Evolutionary conservation across 2,329 filamentous ascomycete species (phyloP).

Genomic region (Penicillium vulpinum): DNA sequence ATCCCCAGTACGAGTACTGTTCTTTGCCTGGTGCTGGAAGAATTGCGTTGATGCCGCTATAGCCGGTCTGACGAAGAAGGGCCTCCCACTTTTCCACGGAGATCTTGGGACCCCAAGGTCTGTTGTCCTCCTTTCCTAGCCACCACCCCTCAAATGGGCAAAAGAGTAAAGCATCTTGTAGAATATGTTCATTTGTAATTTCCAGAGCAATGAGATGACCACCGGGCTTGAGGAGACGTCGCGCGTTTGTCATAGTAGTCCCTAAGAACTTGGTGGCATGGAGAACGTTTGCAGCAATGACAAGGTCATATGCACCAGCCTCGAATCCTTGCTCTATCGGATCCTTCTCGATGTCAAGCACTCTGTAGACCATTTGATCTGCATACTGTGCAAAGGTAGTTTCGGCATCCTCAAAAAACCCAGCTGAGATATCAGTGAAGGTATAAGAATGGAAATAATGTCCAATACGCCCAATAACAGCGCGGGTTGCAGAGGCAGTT

Average conservation of each 20-base stretch:
- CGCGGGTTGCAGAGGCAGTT: not conserved
- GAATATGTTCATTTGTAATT: too few relatives aligned
- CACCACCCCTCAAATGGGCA: not conserved
- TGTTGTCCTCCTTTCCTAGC: not conserved
- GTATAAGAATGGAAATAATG: conserved; percentile 6
- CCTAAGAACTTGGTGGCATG: too few relatives aligned
- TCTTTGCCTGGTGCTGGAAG: too few relatives aligned
- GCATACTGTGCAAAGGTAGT: not conserved
- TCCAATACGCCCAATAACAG: too few relatives aligned
- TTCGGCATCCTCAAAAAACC: conserved; percentile 1
- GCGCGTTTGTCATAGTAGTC: too few relatives aligned
- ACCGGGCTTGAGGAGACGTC: too few relatives aligned
- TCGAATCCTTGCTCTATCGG: conserved; percentile 9
- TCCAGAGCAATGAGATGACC: too few relatives aligned
- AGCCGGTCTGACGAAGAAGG: too few relatives aligned
- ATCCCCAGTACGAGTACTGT: too few relatives aligned
- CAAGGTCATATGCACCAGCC: conserved; percentile 7
- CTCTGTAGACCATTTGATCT: not conserved
- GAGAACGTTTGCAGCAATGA: conserved; percentile 20
- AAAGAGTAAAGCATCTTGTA: too few relatives aligned
- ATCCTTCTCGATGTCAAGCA: conserved; percentile 3
- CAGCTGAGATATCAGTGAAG: conserved; percentile 15
- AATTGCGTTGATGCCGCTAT: too few relatives aligned
- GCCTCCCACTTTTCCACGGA: too few relatives aligned
- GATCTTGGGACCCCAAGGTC: not conserved